Percentiles rank a stretch among this genome's conserved stretches.
Conservation (phyloP, 805 yeast species). For the Zygosaccharomyces bailii region DNA sequence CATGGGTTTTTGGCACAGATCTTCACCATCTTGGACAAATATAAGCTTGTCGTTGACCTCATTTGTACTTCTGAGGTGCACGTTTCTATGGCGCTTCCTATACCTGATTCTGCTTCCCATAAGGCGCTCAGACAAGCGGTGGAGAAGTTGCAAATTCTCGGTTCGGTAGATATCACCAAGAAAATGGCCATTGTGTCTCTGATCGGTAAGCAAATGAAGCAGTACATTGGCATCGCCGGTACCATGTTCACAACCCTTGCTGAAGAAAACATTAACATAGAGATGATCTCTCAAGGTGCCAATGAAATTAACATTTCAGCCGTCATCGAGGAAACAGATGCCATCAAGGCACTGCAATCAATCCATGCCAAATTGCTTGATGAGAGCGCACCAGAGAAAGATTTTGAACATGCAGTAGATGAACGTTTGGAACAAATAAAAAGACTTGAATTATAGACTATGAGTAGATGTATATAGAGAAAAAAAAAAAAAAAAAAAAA, state of each 20-base stretch:
- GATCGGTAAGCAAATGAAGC: conserved; percentile 97
- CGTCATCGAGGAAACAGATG: conserved; percentile 80
- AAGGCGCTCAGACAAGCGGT: conserved; percentile 66
- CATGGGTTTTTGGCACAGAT: conserved; percentile 94
- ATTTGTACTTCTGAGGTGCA: conserved; percentile 97
- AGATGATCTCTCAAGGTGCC: conserved; percentile 98
- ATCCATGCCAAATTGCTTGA: conserved; percentile 76
- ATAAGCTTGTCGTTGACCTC: conserved; percentile 85
- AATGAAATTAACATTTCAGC: conserved; percentile 96
- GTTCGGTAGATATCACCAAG: conserved; percentile 83
- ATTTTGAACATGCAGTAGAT: conserved; percentile 39
- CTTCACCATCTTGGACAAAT: conserved; percentile 79
- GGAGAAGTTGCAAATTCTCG: conserved; percentile 72
- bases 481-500: neutral
- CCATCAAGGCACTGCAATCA: conserved; percentile 79
- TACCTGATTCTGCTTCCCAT: conserved; percentile 59
- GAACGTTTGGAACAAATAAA: conserved; percentile 46
- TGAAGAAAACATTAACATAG: conserved; percentile 86
- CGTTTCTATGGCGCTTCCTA: conserved; percentile 94
- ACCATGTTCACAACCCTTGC: conserved; percentile 94
- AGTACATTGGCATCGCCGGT: conserved; percentile 94
- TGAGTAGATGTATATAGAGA: neutral
- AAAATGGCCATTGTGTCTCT: conserved; percentile 88
- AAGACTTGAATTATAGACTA: conserved; percentile 30
- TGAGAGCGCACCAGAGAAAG: conserved; percentile 29